A percentile compares a stretch with the other conserved stretches of the same genome.
Evolutionary conservation across 805 yeast genomes (phyloP).

Genomic region (Maudiozyma barnettii): DNA sequence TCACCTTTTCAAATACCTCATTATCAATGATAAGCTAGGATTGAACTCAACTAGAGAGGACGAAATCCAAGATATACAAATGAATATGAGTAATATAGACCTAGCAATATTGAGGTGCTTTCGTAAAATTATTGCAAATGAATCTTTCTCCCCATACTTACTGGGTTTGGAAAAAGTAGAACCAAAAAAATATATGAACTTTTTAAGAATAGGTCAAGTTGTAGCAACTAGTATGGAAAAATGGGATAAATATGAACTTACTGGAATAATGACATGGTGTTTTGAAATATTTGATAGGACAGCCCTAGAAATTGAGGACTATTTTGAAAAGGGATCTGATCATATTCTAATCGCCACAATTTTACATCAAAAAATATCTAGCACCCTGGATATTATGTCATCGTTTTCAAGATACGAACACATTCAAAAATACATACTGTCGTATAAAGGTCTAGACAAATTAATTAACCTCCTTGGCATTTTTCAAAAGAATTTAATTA

Average conservation of each 20-base stretch:
- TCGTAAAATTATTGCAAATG: constrained; percentile 25
- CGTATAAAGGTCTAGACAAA: constrained; percentile 31
- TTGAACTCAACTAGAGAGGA: background rate
- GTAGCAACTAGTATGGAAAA: constrained; percentile 30
- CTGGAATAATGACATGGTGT: constrained; percentile 33
- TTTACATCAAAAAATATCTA: constrained; percentile 24
- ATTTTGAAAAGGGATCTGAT: constrained; percentile 17
- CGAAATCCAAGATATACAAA: background rate
- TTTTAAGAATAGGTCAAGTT: constrained; percentile 20
- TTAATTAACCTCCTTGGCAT: constrained; percentile 25
- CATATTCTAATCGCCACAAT: constrained; percentile 10
- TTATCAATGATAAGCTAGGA: background rate
- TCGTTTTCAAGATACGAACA: constrained; percentile 28
- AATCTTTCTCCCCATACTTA: constrained; percentile 29
- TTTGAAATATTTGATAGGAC: constrained; percentile 25
- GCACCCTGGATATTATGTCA: constrained; percentile 29
- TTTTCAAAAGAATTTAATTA: constrained; percentile 29
- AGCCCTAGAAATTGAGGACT: constrained; percentile 13
- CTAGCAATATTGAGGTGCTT: constrained; percentile 22
- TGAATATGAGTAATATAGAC: constrained; percentile 6
- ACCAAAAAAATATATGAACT: constrained; percentile 7
- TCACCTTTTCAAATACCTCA: constrained; percentile 3
- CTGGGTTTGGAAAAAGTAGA: constrained; percentile 7
- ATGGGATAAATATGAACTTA: constrained; percentile 33
- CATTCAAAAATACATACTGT: constrained; percentile 29